Conservation (phyloP, 2,329 filamentous ascomycete species). For the Fusarium sp. region DNA sequence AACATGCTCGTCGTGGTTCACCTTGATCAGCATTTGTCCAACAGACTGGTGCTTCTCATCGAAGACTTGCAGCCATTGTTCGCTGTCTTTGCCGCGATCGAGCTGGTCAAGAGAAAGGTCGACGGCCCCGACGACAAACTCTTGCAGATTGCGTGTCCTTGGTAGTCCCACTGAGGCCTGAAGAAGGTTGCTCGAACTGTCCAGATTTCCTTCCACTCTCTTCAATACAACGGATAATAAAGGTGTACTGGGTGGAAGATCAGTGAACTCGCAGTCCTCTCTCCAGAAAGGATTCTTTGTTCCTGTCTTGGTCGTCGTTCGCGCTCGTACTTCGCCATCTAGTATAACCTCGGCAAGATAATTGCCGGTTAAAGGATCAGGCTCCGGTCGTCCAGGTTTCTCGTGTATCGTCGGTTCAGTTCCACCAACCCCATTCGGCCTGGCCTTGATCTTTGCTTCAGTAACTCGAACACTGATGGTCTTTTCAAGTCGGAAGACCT, state of each 20-base stretch:
- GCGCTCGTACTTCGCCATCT: constrained; percentile 81
- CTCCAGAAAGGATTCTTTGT: constrained; percentile 84
- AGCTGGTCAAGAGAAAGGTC: constrained; percentile 84
- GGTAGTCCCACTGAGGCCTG: constrained; percentile 45
- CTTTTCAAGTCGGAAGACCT: constrained; percentile 72
- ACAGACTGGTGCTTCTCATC: constrained; percentile 81
- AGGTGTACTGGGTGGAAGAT: constrained; percentile 76
- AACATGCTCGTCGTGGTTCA: constrained; percentile 87
- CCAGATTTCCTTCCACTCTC: constrained; percentile 64
- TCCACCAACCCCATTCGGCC: constrained; percentile 39
- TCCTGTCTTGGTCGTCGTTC: constrained; percentile 76
- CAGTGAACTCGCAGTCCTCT: constrained; percentile 81
- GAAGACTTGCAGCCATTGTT: constrained; percentile 87
- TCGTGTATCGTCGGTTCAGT: constrained; percentile 34
- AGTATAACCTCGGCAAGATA: constrained; percentile 84
- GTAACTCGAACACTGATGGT: constrained; percentile 68
- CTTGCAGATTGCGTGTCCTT: constrained; percentile 58
- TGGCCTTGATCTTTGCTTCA: constrained; percentile 69
- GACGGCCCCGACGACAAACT: constrained; percentile 75
- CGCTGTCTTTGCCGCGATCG: constrained; percentile 79
- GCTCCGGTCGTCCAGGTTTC: constrained; percentile 39
- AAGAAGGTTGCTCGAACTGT: constrained; percentile 54
- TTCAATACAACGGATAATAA: constrained; percentile 79
- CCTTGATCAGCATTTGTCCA: constrained; percentile 85
- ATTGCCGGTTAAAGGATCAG: constrained; percentile 68